Evolutionary conservation across 1,284 basidiomycete species (phyloP), one percentile per base, ranked within the genome.

Genomic region (Ceratobasidium papillatum): DNA sequence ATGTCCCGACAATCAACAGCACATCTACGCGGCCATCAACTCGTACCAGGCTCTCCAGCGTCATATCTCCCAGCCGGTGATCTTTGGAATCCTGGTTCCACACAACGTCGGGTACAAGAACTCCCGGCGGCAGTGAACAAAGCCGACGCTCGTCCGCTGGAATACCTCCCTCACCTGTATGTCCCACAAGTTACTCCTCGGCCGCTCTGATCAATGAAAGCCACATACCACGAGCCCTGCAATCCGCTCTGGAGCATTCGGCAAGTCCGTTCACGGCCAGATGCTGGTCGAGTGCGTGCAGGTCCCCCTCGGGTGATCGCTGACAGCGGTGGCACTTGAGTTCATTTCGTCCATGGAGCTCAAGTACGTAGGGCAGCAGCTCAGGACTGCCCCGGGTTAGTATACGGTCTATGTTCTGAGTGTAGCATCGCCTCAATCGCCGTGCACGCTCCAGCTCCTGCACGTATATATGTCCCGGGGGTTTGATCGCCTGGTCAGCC

Each of bases 351-450:
- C 66, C 66, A 32, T 69, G 66, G 5, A 69, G 47, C 66, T 69
- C 66, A 30, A 69, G 36, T 3, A 69, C 52, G 17, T 8, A 12
- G 1, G 34, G 22, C 9, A 11, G 9, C 27, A 69, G 9, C 19
- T 58, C 36, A 4, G 63, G 41, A 32, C 12, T 22, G 9, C 38
- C 66, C 3, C 66, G 66, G 5, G 30, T 43, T 14, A 38, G 52
- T 36, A 69, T 51, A 4, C 66, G 52, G 32, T 69, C 66, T 3
- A 69, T 32, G 38, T 69, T 69, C 38, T 30, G 52, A 19, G 51
- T 58, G 38, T 69, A 69, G 51, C 66, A 69, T 27, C 66, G 52
- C 30, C 43, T 34, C 4, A 69, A 52, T 19, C 66, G 66, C 27
- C 41, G 11, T 8, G 17, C 11, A 3, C 25, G 38, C 27, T 43